Base-by-base conservation (phyloP, 2,329 filamentous ascomycete species). In the Podosphaera fusca region DNA sequence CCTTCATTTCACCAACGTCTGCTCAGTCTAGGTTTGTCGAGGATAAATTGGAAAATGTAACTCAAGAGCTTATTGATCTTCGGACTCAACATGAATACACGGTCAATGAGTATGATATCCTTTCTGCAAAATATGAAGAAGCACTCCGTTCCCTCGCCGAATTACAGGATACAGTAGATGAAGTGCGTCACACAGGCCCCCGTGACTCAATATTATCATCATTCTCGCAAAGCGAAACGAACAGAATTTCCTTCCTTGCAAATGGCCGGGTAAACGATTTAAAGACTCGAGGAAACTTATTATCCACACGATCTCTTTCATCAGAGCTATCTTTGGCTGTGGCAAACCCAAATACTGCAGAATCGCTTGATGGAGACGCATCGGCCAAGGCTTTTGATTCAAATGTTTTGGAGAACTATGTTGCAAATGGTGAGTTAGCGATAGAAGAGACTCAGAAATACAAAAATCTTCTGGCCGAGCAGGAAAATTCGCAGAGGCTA, bases 251-350 rank as follows among this genome's bases (percentile, higher is more conserved):
- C 76, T 92, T 92, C 82, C 82, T 92, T 79, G 87, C 81, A 60
- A 82, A 88, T 67, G 74, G 76, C 65, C 81, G 80, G 71, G 79
- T 81, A 66, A 83, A 78, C 71, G 83, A 81, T 67, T 72, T 79
- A 68, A 88, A 82, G 72, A 77, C 81, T 75, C 72, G 71, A 63
- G 71, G 73, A 70, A 80, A 80, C 71, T 76, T 74, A 67, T 86
- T 85, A 70, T 89, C 85, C 66, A 89, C 87, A 73, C 87, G 84
- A 69, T 95, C 88, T 66, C 83, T 95, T 64, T 95, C 87, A 63
- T 92, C 87, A 72, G 92, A 96, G 72, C 78, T 95, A 69, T 94
- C 87, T 66, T 94, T 84, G 69, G 87, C 80, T 74, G 80, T 84
- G 77, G 85, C 85, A 66, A 86, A 84, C 67, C 79, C 80, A 64